Evolutionary conservation across 1,284 basidiomycete genomes (phyloP).

Genomic region (Papiliotrema terrestris): DNA sequence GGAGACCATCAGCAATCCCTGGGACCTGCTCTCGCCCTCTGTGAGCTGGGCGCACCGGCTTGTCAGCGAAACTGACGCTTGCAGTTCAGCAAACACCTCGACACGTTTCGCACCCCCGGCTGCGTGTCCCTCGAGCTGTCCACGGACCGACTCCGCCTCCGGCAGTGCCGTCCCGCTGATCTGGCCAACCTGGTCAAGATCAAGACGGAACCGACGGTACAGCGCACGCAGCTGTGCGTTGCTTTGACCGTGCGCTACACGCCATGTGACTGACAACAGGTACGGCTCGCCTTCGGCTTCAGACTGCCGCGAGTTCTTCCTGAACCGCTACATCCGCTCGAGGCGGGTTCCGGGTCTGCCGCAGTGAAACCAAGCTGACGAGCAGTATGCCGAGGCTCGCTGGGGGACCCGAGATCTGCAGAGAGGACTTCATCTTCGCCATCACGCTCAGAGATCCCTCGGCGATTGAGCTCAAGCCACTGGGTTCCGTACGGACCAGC

Average conservation of each 20-base stretch:
- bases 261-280: constrained; percentile 7
- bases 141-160: constrained; percentile 30
- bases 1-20: too few relatives aligned
- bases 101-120: neutral
- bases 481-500: constrained; percentile 18
- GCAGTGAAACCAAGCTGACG: neutral
- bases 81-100: neutral
- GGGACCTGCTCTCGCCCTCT: too few relatives aligned
- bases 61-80: too few relatives aligned
- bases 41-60: too few relatives aligned
- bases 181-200: constrained; percentile 35
- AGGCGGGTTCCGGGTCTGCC: constrained; percentile 8
- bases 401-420: constrained; percentile 5
- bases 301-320: constrained; percentile 37
- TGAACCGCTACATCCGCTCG: constrained; percentile 33
- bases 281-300: constrained; percentile 31
- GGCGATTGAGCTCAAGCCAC: constrained; percentile 15
- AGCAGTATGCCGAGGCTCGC: constrained; percentile 4
- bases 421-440: constrained; percentile 42
- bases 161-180: constrained; percentile 35
- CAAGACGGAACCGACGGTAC: constrained; percentile 45
- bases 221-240: constrained; percentile 43
- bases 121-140: constrained; percentile 28
- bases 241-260: neutral
- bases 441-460: constrained; percentile 36